These are phyloP conservation scores for Coleophoma eucalyptorum DNA, from an alignment of 2,329 filamentous ascomycete species.

Conservation along the genomic window DNA sequence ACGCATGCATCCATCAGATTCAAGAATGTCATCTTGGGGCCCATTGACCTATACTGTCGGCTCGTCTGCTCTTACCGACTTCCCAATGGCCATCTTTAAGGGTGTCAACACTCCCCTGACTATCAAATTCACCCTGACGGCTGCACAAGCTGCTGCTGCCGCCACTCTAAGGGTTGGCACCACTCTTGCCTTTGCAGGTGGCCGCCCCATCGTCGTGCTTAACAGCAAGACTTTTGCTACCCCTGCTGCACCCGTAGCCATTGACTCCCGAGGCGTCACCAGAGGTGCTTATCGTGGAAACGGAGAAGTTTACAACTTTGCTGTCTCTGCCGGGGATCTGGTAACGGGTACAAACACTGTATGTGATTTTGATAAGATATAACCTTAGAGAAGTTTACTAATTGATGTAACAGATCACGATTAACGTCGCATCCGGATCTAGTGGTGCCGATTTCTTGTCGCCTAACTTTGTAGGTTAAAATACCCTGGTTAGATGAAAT, in stretches of 20 bases:
- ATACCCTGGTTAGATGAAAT: no score
- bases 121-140: conserved; percentile 53
- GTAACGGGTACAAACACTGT: conserved; percentile 55
- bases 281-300: conserved; percentile 60
- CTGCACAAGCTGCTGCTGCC: conserved; percentile 40
- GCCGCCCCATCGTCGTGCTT: conserved; percentile 51
- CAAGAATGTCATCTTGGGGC: conserved; percentile 58
- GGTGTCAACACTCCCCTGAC: conserved; percentile 54
- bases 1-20: conserved; percentile 65
- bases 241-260: conserved; percentile 54
- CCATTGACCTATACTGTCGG: conserved; percentile 59
- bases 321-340: conserved; percentile 55
- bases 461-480: conserved; percentile 47
- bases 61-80: conserved; percentile 43
- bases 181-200: conserved; percentile 58
- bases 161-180: conserved; percentile 62
- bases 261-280: conserved; percentile 62
- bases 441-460: conserved; percentile 49
- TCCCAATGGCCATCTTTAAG: conserved; percentile 66
- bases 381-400: neutral
- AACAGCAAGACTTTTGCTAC: conserved; percentile 47
- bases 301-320: conserved; percentile 60
- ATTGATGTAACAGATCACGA: conserved; percentile 38
- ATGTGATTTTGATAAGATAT: neutral
- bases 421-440: conserved; percentile 55